phyloP scores from a whole-genome alignment of 75 land plant genomes.

The Pinus tabuliformis region DNA sequence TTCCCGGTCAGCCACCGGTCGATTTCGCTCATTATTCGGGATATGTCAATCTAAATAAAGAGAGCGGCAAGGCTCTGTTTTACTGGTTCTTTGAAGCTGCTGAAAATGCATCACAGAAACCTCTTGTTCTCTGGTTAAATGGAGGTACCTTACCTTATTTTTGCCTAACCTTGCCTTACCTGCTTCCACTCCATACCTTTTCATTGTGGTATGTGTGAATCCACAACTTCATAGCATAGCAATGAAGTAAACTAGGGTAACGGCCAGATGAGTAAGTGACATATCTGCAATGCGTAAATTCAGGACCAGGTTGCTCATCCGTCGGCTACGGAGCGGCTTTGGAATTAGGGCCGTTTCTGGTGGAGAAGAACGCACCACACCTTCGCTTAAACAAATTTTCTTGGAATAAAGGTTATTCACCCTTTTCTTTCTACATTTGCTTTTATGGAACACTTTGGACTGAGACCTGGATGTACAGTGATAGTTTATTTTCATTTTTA shows the following conservation, averaged over 20 bases:
- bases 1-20: constrained; percentile 51
- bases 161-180: no score
- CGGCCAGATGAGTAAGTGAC: no score
- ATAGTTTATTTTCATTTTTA: no score
- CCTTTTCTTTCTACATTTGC: no score
- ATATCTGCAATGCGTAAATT: background rate
- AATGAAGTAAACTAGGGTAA: no score
- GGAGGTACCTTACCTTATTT: constrained; percentile 29
- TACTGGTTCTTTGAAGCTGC: constrained; percentile 64
- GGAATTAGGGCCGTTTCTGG: constrained; percentile 75
- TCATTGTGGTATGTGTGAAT: no score
- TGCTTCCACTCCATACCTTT: no score
- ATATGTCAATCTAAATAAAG: constrained; percentile 21
- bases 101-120: constrained; percentile 16
- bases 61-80: constrained; percentile 36
- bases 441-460: no score
- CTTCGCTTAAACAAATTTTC: constrained; percentile 45
- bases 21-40: constrained; percentile 47
- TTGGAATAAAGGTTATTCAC: constrained; percentile 66
- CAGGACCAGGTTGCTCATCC: constrained; percentile 91
- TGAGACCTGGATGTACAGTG: no score
- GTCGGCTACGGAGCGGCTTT: constrained; percentile 64
- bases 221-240: no score
- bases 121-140: constrained; percentile 61
- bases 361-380: constrained; percentile 29